Percentiles rank a stretch among this genome's conserved stretches.
These are phyloP conservation scores for Erodium chrysanthum DNA, from an alignment of 441 rosid genomes.

Conservation along the genomic window DNA sequence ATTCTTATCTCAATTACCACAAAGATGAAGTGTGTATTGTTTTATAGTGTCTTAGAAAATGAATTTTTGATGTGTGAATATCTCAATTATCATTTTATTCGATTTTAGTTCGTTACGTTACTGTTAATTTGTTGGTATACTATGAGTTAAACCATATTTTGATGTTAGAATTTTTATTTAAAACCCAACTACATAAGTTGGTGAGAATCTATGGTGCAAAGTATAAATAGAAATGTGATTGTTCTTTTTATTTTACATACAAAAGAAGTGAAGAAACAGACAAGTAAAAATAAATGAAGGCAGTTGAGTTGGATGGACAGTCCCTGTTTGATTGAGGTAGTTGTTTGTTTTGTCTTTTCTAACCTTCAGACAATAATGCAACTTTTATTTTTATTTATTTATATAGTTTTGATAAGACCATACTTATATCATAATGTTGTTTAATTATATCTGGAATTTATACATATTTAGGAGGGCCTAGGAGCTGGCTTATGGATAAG, in stretches of 20 bases:
- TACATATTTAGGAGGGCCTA: conserved; percentile 9
- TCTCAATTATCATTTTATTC: no score
- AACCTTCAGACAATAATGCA: not conserved
- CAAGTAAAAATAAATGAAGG: not conserved
- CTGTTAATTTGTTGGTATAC: no score
- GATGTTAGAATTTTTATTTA: no score
- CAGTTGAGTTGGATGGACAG: conserved; percentile 3
- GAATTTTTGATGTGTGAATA: not conserved
- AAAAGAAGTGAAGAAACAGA: no score
- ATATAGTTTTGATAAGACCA: not conserved
- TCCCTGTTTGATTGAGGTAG: conserved; percentile 7
- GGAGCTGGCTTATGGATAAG: conserved; percentile 11
- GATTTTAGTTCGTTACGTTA: no score
- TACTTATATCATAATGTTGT: no score
- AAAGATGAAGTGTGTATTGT: not conserved
- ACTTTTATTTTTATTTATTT: not conserved
- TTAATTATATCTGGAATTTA: not conserved
- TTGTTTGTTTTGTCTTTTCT: conserved; percentile 8
- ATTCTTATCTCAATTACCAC: not conserved
- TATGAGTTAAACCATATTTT: no score
- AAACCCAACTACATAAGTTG: no score
- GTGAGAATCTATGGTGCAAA: no score
- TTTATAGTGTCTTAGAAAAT: not conserved
- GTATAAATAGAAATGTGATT: no score
- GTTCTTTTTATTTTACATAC: no score